A percentile compares a stretch with the other conserved stretches of the same genome.
Evolutionary conservation across 2,329 filamentous ascomycete species (phyloP).

Genomic region (Diaporthe sp.): DNA sequence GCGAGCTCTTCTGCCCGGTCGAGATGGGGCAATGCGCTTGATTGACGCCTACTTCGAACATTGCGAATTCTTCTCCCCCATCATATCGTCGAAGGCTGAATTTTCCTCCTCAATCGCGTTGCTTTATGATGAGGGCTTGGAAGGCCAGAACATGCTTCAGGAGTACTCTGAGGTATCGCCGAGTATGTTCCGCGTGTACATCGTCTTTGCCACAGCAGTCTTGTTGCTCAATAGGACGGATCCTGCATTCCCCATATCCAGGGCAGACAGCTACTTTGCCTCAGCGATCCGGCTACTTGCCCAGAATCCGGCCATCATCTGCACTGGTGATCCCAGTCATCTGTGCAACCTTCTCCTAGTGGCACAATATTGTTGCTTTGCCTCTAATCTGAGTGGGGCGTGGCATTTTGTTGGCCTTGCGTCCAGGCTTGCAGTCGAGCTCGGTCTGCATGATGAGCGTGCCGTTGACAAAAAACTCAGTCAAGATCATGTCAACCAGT

Average conservation of each 20-base stretch:
- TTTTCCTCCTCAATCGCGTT: neutral
- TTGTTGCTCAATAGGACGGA: neutral
- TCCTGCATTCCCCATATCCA: neutral
- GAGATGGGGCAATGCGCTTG: neutral
- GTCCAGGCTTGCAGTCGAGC: neutral
- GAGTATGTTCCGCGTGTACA: neutral
- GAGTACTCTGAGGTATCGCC: neutral
- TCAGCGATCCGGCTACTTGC: neutral
- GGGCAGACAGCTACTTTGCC: neutral
- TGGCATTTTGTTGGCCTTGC: neutral
- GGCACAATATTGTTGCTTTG: neutral
- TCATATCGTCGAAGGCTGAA: neutral
- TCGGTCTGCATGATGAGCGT: neutral
- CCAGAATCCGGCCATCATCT: neutral
- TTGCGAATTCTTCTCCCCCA: neutral
- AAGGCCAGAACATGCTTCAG: neutral
- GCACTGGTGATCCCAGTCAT: neutral
- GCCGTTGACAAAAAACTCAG: neutral
- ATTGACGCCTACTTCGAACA: neutral
- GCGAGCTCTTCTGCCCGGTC: neutral
- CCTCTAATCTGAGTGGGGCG: neutral
- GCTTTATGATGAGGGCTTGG: neutral
- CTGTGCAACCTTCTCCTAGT: neutral
- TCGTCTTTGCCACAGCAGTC: neutral
- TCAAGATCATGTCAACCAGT: neutral